A percentile compares a stretch with the other conserved stretches of the same genome.
Evolutionary conservation across 352 stramenopile species (phyloP).

Genomic region (Globisporangium mamillatum): DNA sequence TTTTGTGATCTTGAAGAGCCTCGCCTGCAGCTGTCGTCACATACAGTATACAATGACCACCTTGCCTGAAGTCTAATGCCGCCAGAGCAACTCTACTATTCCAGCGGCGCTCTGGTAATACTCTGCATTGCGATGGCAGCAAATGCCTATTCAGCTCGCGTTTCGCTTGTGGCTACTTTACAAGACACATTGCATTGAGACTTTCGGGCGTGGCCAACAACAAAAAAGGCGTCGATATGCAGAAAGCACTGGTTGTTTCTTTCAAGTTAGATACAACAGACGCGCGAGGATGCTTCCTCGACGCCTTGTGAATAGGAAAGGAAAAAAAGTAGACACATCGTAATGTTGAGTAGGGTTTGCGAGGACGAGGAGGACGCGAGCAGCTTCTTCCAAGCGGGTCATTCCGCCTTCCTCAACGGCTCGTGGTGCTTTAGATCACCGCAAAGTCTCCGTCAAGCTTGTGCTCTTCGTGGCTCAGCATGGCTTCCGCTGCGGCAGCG

Average conservation of each 20-base stretch:
- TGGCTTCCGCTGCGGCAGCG: slow-evolving; percentile 6
- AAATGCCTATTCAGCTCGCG: too few species aligned
- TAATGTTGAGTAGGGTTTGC: not conserved
- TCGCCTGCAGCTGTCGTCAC: too few species aligned
- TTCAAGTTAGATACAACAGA: not conserved
- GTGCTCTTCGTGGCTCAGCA: slow-evolving; percentile 13
- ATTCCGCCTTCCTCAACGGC: not conserved
- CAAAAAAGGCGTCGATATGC: too few species aligned
- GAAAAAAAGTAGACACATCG: not conserved
- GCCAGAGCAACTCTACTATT: too few species aligned
- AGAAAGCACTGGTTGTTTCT: not conserved
- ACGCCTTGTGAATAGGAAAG: not conserved
- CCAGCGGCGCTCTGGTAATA: not conserved
- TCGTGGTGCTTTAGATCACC: not conserved
- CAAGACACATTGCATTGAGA: too few species aligned
- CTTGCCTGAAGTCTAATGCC: too few species aligned
- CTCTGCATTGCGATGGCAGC: not conserved
- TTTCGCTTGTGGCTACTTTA: too few species aligned
- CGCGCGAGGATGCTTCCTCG: not conserved
- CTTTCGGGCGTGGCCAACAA: too few species aligned
- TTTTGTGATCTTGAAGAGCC: not conserved
- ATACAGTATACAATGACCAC: too few species aligned
- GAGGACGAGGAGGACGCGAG: not conserved
- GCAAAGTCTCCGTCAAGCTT: slow-evolving; percentile 13
- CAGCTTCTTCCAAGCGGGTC: not conserved